Conservation (phyloP, 1,284 basidiomycete species). For the Apiotrichum akiyoshidainum region DNA sequence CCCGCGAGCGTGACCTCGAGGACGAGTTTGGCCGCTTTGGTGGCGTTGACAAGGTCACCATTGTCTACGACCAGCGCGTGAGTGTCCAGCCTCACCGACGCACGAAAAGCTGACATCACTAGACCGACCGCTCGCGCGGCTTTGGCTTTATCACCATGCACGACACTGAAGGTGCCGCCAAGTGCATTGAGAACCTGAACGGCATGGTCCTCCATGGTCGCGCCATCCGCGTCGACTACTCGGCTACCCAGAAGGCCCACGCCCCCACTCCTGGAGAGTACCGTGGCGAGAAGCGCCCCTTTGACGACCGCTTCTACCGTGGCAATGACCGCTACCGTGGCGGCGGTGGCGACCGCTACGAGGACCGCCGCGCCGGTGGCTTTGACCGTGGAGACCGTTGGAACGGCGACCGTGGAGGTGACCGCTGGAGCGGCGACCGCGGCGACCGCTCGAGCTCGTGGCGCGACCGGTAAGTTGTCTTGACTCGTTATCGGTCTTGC, state of each 20-base stretch:
- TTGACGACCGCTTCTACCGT: slow-evolving; percentile 49
- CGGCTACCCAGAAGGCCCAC: slow-evolving; percentile 87
- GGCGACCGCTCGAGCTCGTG: slow-evolving; percentile 33
- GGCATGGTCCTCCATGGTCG: slow-evolving; percentile 92
- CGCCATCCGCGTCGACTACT: slow-evolving; percentile 93
- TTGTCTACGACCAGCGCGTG: slow-evolving; percentile 98
- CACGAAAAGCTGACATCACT: slow-evolving; percentile 13
- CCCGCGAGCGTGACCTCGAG: slow-evolving; percentile 87
- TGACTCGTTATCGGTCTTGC: no score
- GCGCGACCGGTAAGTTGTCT: slow-evolving; percentile 22
- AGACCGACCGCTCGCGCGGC: slow-evolving; percentile 93
- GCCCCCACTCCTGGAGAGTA: slow-evolving; percentile 96
- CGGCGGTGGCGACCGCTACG: slow-evolving; percentile 31
- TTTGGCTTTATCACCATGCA: slow-evolving; percentile 98
- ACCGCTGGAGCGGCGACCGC: slow-evolving; percentile 24
- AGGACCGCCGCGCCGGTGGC: slow-evolving; percentile 28
- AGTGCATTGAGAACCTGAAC: slow-evolving; percentile 87
- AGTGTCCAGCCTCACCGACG: slow-evolving; percentile 39
- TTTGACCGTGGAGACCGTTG: slow-evolving; percentile 44
- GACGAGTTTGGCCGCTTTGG: slow-evolving; percentile 88
- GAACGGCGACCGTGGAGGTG: slow-evolving; percentile 21
- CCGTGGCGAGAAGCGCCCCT: slow-evolving; percentile 80
- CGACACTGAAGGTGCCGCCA: slow-evolving; percentile 75
- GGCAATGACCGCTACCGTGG: slow-evolving; percentile 47
- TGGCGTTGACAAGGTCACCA: slow-evolving; percentile 89